phyloP scores from a whole-genome alignment of 345 rosid species.

The Camelina sativa region DNA sequence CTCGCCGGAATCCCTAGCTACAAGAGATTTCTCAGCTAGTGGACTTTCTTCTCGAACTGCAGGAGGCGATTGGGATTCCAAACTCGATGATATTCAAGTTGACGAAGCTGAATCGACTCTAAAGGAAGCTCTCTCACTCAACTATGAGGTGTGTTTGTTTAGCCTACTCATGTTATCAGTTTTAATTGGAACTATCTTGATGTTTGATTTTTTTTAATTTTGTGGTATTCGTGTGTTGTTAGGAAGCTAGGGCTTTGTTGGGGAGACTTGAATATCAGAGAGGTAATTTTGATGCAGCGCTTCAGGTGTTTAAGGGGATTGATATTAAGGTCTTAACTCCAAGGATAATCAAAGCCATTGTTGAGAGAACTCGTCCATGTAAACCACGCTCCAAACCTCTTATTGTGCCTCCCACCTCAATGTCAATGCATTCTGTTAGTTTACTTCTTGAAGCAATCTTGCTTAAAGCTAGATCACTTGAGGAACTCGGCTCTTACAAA shows the following conservation, averaged over 20 bases:
- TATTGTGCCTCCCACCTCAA: conserved; percentile 50
- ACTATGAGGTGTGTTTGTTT: conserved; percentile 74
- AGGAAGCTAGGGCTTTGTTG: conserved; percentile 98
- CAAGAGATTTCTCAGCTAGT: conserved; percentile 90
- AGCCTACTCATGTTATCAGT: conserved; percentile 1
- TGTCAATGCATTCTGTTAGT: conserved; percentile 95
- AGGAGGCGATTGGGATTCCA: conserved; percentile 78
- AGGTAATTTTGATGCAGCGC: conserved; percentile 93
- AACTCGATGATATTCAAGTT: conserved; percentile 74
- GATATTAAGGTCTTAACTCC: conserved; percentile 69
- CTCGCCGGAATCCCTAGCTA: conserved; percentile 92
- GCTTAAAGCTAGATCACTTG: conserved; percentile 86
- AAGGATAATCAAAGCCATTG: conserved; percentile 70
- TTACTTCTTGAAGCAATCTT: conserved; percentile 86
- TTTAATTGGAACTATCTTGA: conserved; percentile 2
- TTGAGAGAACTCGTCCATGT: conserved; percentile 58
- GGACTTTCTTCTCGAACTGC: conserved; percentile 71
- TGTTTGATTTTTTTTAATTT: neutral
- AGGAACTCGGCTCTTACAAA: conserved; percentile 63
- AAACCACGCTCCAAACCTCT: conserved; percentile 63
- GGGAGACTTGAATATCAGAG: conserved; percentile 94
- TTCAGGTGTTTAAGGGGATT: conserved; percentile 93
- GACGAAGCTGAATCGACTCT: conserved; percentile 97
- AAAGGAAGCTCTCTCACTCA: conserved; percentile 94
- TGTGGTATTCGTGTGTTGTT: conserved; percentile 7